Percentiles rank a stretch among this genome's conserved stretches.
phyloP scores from a whole-genome alignment of 805 yeast species.

The Hagleromyces aurorensis region DNA sequence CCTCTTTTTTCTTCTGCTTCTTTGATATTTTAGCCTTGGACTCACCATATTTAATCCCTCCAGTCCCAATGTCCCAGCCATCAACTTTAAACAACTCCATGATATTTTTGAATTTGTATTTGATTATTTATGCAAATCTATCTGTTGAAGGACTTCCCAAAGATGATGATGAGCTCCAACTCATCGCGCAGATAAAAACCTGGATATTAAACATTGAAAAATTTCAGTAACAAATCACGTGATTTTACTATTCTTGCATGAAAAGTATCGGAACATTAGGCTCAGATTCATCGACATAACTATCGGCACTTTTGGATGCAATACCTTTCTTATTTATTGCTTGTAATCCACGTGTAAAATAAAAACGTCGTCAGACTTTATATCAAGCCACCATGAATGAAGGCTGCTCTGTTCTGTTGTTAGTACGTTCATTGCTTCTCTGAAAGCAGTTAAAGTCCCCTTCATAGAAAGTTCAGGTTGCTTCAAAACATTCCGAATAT shows the following conservation, averaged over 20 bases:
- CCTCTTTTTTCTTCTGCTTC: constrained; percentile 21
- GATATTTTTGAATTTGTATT: constrained; percentile 2
- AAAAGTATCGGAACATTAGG: too few relatives aligned
- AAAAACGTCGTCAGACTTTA: constrained; percentile 7
- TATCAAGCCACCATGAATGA: constrained; percentile 22
- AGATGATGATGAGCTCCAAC: too few relatives aligned
- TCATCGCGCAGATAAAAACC: constrained; percentile 12
- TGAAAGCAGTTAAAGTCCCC: constrained; percentile 11
- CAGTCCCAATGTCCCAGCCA: constrained; percentile 67
- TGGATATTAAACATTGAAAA: too few relatives aligned
- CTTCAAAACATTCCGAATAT: constrained; percentile 6
- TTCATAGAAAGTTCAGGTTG: constrained; percentile 4
- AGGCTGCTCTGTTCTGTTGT: too few relatives aligned
- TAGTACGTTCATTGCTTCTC: too few relatives aligned
- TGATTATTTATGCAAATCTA: neutral
- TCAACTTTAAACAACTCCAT: constrained; percentile 74
- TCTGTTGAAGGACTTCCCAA: too few relatives aligned
- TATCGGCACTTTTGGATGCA: too few relatives aligned
- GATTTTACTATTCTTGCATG: too few relatives aligned
- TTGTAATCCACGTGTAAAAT: constrained; percentile 13
- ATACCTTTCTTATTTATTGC: too few relatives aligned
- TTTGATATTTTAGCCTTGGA: constrained; percentile 24
- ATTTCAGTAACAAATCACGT: too few relatives aligned
- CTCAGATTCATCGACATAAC: too few relatives aligned
- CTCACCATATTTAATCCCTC: constrained; percentile 44